Percentiles rank a stretch among this genome's conserved stretches.
Conservation (phyloP, 352 stramenopile species). For the Globisporangium polare region DNA sequence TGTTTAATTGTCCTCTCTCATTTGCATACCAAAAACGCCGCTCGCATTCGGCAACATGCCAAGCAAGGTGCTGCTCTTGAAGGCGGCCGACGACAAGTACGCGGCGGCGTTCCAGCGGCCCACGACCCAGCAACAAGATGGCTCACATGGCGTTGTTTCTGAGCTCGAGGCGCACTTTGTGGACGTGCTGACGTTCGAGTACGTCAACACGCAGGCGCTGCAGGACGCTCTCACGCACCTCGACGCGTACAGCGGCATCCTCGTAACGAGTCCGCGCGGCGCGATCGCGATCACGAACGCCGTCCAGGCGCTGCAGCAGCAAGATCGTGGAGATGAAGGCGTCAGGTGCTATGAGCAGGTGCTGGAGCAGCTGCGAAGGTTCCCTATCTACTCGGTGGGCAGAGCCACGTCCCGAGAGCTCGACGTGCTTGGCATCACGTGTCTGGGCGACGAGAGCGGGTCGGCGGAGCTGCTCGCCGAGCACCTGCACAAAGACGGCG, state of each 20-base stretch:
- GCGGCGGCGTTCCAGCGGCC: constrained; percentile 25
- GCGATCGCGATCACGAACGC: constrained; percentile 44
- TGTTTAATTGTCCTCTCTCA: not conserved
- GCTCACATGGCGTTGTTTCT: not conserved
- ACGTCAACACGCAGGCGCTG: constrained; percentile 45
- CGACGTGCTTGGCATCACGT: constrained; percentile 42
- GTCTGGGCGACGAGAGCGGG: constrained; percentile 60
- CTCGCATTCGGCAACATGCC: not conserved
- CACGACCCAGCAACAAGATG: not conserved
- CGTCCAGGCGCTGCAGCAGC: constrained; percentile 24
- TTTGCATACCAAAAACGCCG: too few relatives aligned
- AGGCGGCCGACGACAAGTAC: constrained; percentile 62
- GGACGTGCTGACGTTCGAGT: constrained; percentile 68
- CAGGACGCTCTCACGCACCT: constrained; percentile 36
- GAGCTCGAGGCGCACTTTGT: constrained; percentile 37
- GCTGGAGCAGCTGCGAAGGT: constrained; percentile 25
- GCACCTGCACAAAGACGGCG: constrained; percentile 36
- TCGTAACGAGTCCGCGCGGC: constrained; percentile 77
- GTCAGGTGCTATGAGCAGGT: constrained; percentile 2
- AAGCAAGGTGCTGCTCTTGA: constrained; percentile 54
- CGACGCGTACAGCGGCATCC: constrained; percentile 46
- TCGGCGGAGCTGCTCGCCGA: constrained; percentile 58
- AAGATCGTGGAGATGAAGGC: not conserved
- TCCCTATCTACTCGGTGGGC: constrained; percentile 61
- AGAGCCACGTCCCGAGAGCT: constrained; percentile 62